These are phyloP conservation scores for Pachysandra terminalis DNA, from an alignment of 164 flowering plant species.

Conservation along the genomic window DNA sequence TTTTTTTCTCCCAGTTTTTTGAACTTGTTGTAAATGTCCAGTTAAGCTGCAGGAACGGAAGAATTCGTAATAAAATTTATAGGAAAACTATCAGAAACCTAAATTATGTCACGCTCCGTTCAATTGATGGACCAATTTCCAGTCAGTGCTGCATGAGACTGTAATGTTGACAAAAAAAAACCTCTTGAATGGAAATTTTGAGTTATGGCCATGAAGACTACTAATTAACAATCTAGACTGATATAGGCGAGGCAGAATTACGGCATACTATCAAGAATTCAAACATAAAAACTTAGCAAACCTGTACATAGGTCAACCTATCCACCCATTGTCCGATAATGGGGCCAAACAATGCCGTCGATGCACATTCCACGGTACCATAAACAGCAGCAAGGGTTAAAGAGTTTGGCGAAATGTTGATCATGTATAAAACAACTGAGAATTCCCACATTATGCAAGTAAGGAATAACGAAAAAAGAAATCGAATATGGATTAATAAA, in stretches of 20 bases:
- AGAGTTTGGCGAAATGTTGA: constrained; percentile 76
- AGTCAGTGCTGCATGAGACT: too few relatives aligned
- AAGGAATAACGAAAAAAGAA: neutral
- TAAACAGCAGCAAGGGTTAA: constrained; percentile 73
- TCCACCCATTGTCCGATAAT: constrained; percentile 68
- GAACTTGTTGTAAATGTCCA: neutral
- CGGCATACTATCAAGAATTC: neutral
- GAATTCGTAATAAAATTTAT: too few relatives aligned
- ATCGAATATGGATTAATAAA: neutral
- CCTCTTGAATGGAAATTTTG: too few relatives aligned
- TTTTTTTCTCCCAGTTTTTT: neutral
- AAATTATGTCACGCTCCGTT: too few relatives aligned
- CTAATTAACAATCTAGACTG: too few relatives aligned
- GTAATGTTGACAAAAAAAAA: too few relatives aligned
- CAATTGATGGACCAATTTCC: too few relatives aligned
- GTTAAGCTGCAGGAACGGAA: neutral
- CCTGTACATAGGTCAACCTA: constrained; percentile 59
- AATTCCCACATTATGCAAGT: constrained; percentile 92
- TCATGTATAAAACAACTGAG: constrained; percentile 88
- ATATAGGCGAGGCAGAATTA: too few relatives aligned
- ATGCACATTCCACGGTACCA: constrained; percentile 73
- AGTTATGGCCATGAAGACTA: too few relatives aligned
- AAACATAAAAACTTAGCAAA: constrained; percentile 10
- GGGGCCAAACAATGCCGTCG: constrained; percentile 73
- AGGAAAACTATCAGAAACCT: too few relatives aligned